phyloP scores from a whole-genome alignment of 192 early-diverging fungal species.

The Pilobolus umbonatus region DNA sequence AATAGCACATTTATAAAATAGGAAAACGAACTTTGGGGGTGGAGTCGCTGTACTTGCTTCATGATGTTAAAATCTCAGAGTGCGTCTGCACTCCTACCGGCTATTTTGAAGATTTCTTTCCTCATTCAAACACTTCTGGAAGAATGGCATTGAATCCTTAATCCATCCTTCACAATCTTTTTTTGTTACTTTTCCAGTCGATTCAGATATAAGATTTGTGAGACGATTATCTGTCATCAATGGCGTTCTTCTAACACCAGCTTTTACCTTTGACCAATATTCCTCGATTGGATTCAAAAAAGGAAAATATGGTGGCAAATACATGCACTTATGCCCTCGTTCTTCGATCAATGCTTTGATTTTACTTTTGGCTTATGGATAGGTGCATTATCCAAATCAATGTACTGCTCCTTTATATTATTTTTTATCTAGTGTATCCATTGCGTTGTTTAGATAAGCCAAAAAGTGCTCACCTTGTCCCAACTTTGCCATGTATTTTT shows the following conservation, averaged over 20 bases:
- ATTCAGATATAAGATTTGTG: slow-evolving; percentile 9
- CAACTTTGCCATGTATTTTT: slow-evolving; percentile 12
- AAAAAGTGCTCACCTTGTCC: slow-evolving; percentile 17
- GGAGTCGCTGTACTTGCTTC: too few relatives aligned
- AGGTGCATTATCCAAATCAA: slow-evolving; percentile 13
- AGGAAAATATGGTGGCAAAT: not conserved
- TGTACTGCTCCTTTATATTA: slow-evolving; percentile 1
- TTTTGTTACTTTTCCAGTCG: slow-evolving; percentile 8
- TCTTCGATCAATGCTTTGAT: slow-evolving; percentile 2
- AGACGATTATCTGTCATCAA: not conserved
- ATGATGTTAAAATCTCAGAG: too few relatives aligned
- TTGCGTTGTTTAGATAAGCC: not conserved
- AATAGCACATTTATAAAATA: too few relatives aligned
- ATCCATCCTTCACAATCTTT: slow-evolving; percentile 16
- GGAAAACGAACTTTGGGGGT: too few relatives aligned
- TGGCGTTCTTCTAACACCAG: not conserved
- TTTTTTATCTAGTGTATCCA: slow-evolving; percentile 1
- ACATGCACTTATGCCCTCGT: not conserved
- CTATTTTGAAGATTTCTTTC: slow-evolving; percentile 23
- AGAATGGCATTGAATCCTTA: slow-evolving; percentile 12
- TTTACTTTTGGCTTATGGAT: not conserved
- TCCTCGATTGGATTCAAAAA: slow-evolving; percentile 3
- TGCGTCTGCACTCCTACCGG: slow-evolving; percentile 2
- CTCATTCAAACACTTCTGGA: slow-evolving; percentile 18
- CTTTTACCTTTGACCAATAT: slow-evolving; percentile 3